Percentiles rank a stretch among this genome's conserved stretches.
phyloP scores from a whole-genome alignment of 2,329 filamentous ascomycete species.

The Thermothelomyces thermophilus region DNA sequence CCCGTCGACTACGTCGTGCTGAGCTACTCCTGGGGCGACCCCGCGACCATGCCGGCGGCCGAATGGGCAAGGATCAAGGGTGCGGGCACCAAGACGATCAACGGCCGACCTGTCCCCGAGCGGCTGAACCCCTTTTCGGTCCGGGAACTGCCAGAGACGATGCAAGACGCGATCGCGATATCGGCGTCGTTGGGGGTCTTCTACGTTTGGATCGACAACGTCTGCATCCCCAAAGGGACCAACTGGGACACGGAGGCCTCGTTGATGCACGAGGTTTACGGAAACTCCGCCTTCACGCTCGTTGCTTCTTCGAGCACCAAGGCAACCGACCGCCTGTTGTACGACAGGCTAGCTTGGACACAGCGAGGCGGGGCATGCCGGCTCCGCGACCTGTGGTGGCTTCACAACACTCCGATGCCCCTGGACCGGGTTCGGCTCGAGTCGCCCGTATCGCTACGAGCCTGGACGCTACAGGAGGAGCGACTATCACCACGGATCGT shows the following conservation, averaged over 20 bases:
- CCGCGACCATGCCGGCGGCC: conserved; percentile 19
- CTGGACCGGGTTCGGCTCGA: conserved; percentile 21
- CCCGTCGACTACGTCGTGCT: conserved; percentile 24
- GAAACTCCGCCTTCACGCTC: conserved; percentile 25
- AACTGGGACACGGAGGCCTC: conserved; percentile 26
- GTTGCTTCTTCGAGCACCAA: conserved; percentile 23
- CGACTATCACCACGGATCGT: conserved; percentile 24
- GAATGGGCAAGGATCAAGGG: conserved; percentile 25
- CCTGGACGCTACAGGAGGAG: conserved; percentile 26
- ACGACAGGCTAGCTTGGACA: conserved; percentile 21
- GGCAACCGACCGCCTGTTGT: conserved; percentile 22
- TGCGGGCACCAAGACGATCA: conserved; percentile 21
- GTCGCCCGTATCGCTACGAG: conserved; percentile 21
- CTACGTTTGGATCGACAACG: conserved; percentile 26
- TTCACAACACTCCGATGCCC: conserved; percentile 19
- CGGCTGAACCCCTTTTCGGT: conserved; percentile 18
- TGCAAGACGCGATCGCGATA: conserved; percentile 24
- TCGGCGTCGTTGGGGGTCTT: conserved; percentile 18
- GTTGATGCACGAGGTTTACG: conserved; percentile 26
- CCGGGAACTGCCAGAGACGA: conserved; percentile 21
- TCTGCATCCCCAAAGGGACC: conserved; percentile 26
- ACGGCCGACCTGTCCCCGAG: conserved; percentile 23
- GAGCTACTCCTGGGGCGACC: conserved; percentile 27
- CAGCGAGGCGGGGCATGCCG: conserved; percentile 21
- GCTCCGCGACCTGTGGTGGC: conserved; percentile 22